Base-by-base conservation (phyloP, 805 yeast species). In the Huiozyma naganishii region DNA sequence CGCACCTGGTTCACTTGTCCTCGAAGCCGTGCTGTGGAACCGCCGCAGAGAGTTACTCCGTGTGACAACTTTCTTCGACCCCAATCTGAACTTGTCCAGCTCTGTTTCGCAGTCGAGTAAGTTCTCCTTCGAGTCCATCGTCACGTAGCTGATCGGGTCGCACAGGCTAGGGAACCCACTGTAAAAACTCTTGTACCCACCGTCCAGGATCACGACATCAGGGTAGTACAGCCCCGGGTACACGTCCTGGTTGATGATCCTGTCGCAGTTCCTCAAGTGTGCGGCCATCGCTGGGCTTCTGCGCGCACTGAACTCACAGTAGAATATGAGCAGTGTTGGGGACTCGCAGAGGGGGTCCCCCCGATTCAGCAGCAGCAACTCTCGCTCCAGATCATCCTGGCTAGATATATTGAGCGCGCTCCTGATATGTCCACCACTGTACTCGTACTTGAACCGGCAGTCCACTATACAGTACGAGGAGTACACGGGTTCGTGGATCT, bases 211-310 rank as follows among this genome's bases (percentile, higher is more conserved):
- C 33, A 86, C 79, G 37, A 92, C 78, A 64, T 92, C 95, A 2
- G 98, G 98, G 58, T 82, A 92, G 50, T 75, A 76, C 45, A 92
- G 69, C 47, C 74, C 68, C 0, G 98, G 98, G 63, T 92, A 92
- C 48, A 73, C 70, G 45, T 80, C 78, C 48, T 77, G 70, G 61
- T 89, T 88, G 42, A 77, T 52, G 35, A 74, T 73, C 49, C 98
- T 74, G 65, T 92, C 98, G 52, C 83, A 74, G 47, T 80, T 80
- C 48, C 98, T 70, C 45, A 92, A 71, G 59, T 87, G 88, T 43
- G 79, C 70, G 1, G 97, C 97, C 83, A 92, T 77, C 40, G 82
- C 68, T 5, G 98, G 98, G n/a, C 97, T 95, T 46, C 98, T 72
- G 58, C 82, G 86, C 6, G 94, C 77, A 34, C 94, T 82, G 61